Conservation (phyloP, 805 yeast species). For the Isabelozyma heimii region DNA sequence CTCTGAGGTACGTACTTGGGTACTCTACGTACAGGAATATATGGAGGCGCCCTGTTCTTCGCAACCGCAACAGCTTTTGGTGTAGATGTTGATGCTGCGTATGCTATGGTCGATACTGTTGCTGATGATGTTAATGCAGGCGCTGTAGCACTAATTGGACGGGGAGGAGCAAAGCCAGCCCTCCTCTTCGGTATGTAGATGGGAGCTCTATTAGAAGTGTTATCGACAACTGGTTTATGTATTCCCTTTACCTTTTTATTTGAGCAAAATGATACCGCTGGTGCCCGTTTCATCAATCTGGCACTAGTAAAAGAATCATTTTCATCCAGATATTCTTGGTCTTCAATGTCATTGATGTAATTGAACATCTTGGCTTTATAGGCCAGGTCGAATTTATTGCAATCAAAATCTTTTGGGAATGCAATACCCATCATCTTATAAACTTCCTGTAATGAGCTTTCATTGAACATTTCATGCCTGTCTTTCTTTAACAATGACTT, state of each 20-base stretch:
- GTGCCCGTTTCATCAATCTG: not conserved
- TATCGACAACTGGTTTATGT: not conserved
- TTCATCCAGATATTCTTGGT: not conserved
- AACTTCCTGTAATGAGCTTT: not conserved
- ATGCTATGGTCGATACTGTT: not conserved
- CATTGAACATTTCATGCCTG: not conserved
- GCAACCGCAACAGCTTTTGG: too few relatives aligned
- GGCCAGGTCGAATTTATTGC: conserved; percentile 7
- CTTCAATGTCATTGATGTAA: not conserved
- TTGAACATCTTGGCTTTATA: conserved; percentile 9
- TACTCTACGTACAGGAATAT: conserved; percentile 3
- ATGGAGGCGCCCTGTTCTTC: conserved; percentile 5
- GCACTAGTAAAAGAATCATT: not conserved
- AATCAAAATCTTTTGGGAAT: conserved; percentile 4
- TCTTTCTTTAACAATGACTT: not conserved
- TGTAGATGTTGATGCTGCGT: too few relatives aligned
- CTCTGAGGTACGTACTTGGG: conserved; percentile 1
- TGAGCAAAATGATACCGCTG: not conserved
- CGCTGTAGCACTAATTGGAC: not conserved
- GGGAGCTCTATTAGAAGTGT: conserved; percentile 23
- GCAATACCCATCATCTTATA: not conserved
- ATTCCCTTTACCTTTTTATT: not conserved
- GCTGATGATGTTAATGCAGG: not conserved
- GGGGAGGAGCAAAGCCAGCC: not conserved
- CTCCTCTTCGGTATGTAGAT: conserved; percentile 24